Evolutionary conservation across 2,329 filamentous ascomycete species (phyloP), one percentile per base, ranked within the genome.

Genomic region (Botryotinia globosa): DNA sequence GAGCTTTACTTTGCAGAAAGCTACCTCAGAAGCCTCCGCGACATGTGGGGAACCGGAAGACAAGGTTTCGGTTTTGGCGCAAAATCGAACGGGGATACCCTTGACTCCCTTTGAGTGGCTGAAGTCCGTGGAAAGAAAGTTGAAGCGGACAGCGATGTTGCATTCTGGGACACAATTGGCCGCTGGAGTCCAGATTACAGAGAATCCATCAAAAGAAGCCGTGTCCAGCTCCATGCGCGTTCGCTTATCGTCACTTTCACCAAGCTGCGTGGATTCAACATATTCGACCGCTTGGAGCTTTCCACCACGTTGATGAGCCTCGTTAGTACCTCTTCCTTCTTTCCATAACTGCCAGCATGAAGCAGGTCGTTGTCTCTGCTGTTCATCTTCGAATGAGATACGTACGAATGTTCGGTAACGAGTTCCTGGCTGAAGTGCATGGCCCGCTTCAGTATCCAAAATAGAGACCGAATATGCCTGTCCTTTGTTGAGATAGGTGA

Each of bases 31-130:
- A 25, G 83, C 81, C 42, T 84, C 82, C 12, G 85, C 85, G 14
- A 82, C 80, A 1, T 85, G 81, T 22, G 83, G 84, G 2, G 86
- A 85, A 39, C 87, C 86, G 25, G 85, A 83, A 0, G 87, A 83
- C 1, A 95, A 74, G 18, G 90, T 82, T 75, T 92, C 91, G 0
- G 96, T 98, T 83, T 98, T 98, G 22, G 94, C 90, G 81, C 95
- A 98, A 0, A 98, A 87, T 72, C 96, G 87, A 7, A 99, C 94
- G 0, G 96, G 95, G 76, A 98, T 98, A 51, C 96, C 96, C 83
- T 98, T 99, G 66, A 99, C 96, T 63, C 96, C 96, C 80, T 99
- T 99, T 16, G 96, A 98, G 80, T 98, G 96, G 81, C 95, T 98
- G 81, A 98, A 99, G 81, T 99, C 96, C 14, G 96, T 99, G 0